Evolutionary conservation across 1,139 yeast genomes (phyloP).

Genomic region (Trichomonascaceae sp.): DNA sequence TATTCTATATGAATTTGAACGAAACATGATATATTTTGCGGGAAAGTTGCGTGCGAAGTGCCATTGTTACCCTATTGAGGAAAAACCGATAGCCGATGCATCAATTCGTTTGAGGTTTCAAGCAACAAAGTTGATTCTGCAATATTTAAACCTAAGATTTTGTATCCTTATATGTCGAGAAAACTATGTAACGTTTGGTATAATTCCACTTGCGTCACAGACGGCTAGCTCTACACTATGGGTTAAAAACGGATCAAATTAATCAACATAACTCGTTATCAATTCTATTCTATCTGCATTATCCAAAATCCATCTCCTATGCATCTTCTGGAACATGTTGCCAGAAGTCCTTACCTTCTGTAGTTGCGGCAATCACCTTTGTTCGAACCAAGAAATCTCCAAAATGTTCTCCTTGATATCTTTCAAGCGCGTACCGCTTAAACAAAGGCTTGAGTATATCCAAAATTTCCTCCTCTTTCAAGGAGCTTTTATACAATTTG

Average conservation of each 20-base stretch:
- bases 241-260: no score
- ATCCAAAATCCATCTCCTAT: slow-evolving; percentile 32
- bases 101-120: no score
- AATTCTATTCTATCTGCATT: background rate
- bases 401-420: slow-evolving; percentile 87
- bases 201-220: no score
- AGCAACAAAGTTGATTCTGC: no score
- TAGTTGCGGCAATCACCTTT: slow-evolving; percentile 81
- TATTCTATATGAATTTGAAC: background rate
- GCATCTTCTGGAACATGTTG: slow-evolving; percentile 79
- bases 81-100: background rate
- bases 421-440: slow-evolving; percentile 90
- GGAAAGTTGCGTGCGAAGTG: background rate
- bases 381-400: slow-evolving; percentile 88
- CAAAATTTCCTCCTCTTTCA: slow-evolving; percentile 85
- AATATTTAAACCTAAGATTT: no score
- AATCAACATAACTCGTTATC: background rate
- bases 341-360: slow-evolving; percentile 91
- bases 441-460: slow-evolving; percentile 74
- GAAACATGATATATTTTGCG: background rate
- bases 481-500: slow-evolving; percentile 81
- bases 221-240: no score
- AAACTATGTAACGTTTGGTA: no score
- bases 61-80: background rate
- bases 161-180: no score